A percentile compares a stretch with the other conserved stretches of the same genome.
phyloP scores from a whole-genome alignment of 805 yeast genomes.

The Grigorovia humatica region DNA sequence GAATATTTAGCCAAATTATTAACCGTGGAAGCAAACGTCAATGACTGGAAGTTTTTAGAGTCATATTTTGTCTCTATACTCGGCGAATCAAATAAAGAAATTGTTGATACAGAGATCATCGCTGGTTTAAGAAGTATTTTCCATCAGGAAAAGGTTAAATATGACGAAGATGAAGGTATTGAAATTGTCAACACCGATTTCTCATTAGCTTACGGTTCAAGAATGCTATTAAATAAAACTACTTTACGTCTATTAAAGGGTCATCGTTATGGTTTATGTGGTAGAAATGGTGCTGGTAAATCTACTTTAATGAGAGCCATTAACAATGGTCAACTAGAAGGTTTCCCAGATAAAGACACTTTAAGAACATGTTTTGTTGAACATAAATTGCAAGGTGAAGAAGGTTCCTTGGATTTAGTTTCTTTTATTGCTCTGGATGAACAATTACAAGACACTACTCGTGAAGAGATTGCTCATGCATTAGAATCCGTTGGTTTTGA shows the following conservation, averaged over 20 bases:
- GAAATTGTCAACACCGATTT: conserved; percentile 91
- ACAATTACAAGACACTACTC: conserved; percentile 54
- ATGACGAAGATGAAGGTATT: conserved; percentile 64
- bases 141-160: conserved; percentile 38
- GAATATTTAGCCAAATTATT: conserved; percentile 44
- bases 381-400: conserved; percentile 91
- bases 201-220: conserved; percentile 93
- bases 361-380: conserved; percentile 93
- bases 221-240: conserved; percentile 93
- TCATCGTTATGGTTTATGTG: conserved; percentile 95
- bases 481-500: conserved; percentile 83
- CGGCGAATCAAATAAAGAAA: conserved; percentile 27
- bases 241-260: conserved; percentile 81
- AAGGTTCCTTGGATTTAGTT: conserved; percentile 82
- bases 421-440: conserved; percentile 84
- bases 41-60: conserved; percentile 54
- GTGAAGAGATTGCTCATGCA: conserved; percentile 65
- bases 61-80: conserved; percentile 42
- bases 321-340: conserved; percentile 93
- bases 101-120: conserved; percentile 32
- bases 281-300: conserved; percentile 98
- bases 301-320: conserved; percentile 95
- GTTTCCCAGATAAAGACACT: conserved; percentile 84
- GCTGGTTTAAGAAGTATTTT: conserved; percentile 44
- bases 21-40: conserved; percentile 58